Evolutionary conservation across 176 grass and related monocot species (phyloP).

Genomic region (Eragrostis nindensis): DNA sequence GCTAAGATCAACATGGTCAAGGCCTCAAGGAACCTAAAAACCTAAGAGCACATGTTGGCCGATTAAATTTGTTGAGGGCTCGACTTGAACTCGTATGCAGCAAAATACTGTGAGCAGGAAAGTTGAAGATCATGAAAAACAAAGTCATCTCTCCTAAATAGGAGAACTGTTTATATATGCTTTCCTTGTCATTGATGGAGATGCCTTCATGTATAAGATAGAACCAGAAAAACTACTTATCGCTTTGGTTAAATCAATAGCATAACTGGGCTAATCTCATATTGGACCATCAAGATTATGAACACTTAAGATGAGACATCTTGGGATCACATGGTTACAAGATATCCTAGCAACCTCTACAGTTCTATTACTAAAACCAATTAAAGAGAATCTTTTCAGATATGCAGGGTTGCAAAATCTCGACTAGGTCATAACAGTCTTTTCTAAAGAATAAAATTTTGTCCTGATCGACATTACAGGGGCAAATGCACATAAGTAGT

Average conservation of each 20-base stretch:
- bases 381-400: constrained; percentile 1
- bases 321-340: constrained; percentile 3
- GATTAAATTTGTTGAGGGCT: constrained; percentile 27
- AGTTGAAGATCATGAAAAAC: constrained; percentile 11
- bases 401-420: constrained; percentile 11
- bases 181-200: background rate
- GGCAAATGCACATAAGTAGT: constrained; percentile 26
- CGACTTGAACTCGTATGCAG: background rate
- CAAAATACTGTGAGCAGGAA: background rate
- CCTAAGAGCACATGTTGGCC: background rate
- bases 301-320: background rate
- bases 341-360: constrained; percentile 14
- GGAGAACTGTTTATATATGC: too few species aligned
- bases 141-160: constrained; percentile 3
- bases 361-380: background rate
- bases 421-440: constrained; percentile 7
- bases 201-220: background rate
- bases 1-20: background rate
- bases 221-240: constrained; percentile 7
- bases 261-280: background rate
- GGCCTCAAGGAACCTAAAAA: background rate
- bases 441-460: constrained; percentile 16
- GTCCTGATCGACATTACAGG: background rate
- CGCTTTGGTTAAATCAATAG: constrained; percentile 20
- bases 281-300: constrained; percentile 11